A percentile compares a stretch with the other conserved stretches of the same genome.
These are phyloP conservation scores for Coprinellus micaceus DNA, from an alignment of 768 basidiomycete species.

Conservation along the genomic window DNA sequence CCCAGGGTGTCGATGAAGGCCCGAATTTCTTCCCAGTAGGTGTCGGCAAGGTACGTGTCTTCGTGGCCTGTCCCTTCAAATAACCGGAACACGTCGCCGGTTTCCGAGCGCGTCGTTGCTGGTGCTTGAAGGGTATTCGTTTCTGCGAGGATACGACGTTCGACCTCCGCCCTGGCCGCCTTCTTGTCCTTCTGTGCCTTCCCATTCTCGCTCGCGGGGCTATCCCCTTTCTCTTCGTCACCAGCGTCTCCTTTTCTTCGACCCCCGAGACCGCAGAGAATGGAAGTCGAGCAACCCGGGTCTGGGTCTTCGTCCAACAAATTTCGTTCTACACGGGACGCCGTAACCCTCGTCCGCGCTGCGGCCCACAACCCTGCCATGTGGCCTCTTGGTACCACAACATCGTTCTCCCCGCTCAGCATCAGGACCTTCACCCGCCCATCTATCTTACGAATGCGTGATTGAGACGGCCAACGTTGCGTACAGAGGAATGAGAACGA, in stretches of 20 bases:
- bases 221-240: background rate
- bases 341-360: background rate
- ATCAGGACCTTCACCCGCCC: background rate
- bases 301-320: background rate
- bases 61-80: slow-evolving; percentile 7
- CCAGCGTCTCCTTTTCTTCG: background rate
- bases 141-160: background rate
- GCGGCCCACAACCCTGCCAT: slow-evolving; percentile 12
- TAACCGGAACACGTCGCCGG: slow-evolving; percentile 5
- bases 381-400: slow-evolving; percentile 6
- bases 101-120: background rate
- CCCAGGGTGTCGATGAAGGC: background rate
- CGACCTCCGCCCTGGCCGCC: background rate
- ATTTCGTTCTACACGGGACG: background rate
- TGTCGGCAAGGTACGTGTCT: background rate
- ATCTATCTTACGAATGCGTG: background rate
- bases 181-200: background rate
- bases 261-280: background rate
- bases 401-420: slow-evolving; percentile 9
- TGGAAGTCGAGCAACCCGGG: background rate
- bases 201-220: background rate
- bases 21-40: slow-evolving; percentile 3
- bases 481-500: slow-evolving; percentile 12
- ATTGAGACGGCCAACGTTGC: slow-evolving; percentile 5
- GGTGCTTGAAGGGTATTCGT: background rate